Evolutionary conservation across 352 stramenopile genomes (phyloP).

Genomic region (Globisporangium alternatum): DNA sequence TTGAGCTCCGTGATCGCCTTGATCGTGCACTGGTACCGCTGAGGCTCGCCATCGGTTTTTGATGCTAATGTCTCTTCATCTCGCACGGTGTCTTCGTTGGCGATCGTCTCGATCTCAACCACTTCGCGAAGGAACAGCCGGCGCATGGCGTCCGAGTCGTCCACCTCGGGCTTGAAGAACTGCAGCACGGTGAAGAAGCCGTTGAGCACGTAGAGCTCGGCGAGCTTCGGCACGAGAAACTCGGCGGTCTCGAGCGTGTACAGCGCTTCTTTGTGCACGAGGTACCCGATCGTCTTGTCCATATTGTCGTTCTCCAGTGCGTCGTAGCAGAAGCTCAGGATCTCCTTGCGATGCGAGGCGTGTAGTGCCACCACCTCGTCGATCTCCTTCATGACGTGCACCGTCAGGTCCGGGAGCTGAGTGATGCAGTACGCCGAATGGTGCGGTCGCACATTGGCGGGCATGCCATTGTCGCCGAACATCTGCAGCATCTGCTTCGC

Average conservation of each 20-base stretch:
- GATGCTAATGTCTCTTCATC: background rate
- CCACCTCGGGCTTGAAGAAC: slow-evolving; percentile 56
- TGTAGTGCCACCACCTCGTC: slow-evolving; percentile 59
- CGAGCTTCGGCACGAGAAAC: slow-evolving; percentile 53
- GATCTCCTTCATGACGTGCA: slow-evolving; percentile 74
- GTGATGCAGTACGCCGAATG: slow-evolving; percentile 50
- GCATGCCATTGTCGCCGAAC: slow-evolving; percentile 21
- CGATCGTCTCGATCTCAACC: slow-evolving; percentile 54
- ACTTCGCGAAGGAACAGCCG: slow-evolving; percentile 64
- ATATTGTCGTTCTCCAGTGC: slow-evolving; percentile 61
- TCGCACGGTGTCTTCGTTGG: slow-evolving; percentile 23
- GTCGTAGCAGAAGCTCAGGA: slow-evolving; percentile 57
- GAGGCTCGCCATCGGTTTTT: background rate
- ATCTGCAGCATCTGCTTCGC: slow-evolving; percentile 69
- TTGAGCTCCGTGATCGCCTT: slow-evolving; percentile 62
- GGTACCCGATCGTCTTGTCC: slow-evolving; percentile 64
- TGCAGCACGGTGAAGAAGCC: slow-evolving; percentile 48
- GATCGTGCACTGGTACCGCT: slow-evolving; percentile 30
- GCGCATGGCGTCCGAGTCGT: slow-evolving; percentile 44
- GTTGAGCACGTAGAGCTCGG: slow-evolving; percentile 53
- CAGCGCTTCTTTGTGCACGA: slow-evolving; percentile 48
- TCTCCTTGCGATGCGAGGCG: slow-evolving; percentile 32
- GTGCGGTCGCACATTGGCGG: slow-evolving; percentile 30
- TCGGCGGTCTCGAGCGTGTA: slow-evolving; percentile 45
- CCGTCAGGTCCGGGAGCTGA: slow-evolving; percentile 47